A percentile compares a stretch with the other conserved stretches of the same genome.
phyloP scores from a whole-genome alignment of 2,329 filamentous ascomycete species.

The Ophiostoma triangulosporum region DNA sequence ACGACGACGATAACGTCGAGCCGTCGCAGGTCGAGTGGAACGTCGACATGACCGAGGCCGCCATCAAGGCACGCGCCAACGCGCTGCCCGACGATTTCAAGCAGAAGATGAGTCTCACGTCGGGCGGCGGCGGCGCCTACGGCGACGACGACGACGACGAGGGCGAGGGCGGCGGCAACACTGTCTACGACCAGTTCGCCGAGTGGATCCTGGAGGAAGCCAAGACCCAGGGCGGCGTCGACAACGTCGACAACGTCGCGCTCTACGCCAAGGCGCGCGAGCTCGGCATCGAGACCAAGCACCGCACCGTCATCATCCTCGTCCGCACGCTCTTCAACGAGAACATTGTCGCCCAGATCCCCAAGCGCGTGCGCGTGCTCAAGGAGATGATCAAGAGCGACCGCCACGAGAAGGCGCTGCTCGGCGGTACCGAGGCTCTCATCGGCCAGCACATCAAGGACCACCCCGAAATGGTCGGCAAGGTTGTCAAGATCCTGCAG shows the following conservation, averaged over 20 bases:
- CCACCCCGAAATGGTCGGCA: slow-evolving; percentile 59
- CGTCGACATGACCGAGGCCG: slow-evolving; percentile 90
- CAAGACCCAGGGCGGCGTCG: slow-evolving; percentile 56
- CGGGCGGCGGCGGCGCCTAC: slow-evolving; percentile 28
- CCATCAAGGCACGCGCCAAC: slow-evolving; percentile 86
- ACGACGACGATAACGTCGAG: slow-evolving; percentile 31
- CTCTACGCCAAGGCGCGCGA: slow-evolving; percentile 97
- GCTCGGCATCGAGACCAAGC: slow-evolving; percentile 84
- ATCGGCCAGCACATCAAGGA: slow-evolving; percentile 59
- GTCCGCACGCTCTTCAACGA: slow-evolving; percentile 90
- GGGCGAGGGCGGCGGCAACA: slow-evolving; percentile 60
- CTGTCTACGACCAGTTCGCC: slow-evolving; percentile 78
- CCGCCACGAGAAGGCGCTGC: slow-evolving; percentile 86
- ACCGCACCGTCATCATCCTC: slow-evolving; percentile 82
- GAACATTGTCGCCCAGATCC: slow-evolving; percentile 77
- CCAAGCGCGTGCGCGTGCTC: slow-evolving; percentile 69
- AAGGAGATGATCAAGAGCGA: slow-evolving; percentile 89
- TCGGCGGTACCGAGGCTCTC: slow-evolving; percentile 90
- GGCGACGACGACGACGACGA: slow-evolving; percentile 74
- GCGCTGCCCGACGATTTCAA: slow-evolving; percentile 91
- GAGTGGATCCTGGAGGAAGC: slow-evolving; percentile 77
- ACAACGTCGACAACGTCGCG: slow-evolving; percentile 73
- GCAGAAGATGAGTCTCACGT: slow-evolving; percentile 70
- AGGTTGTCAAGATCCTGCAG: slow-evolving; percentile 77
- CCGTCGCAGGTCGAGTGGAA: slow-evolving; percentile 84